These are phyloP conservation scores for Aspergillus sp. DNA, from an alignment of 2,329 filamentous ascomycete species.

Conservation along the genomic window DNA sequence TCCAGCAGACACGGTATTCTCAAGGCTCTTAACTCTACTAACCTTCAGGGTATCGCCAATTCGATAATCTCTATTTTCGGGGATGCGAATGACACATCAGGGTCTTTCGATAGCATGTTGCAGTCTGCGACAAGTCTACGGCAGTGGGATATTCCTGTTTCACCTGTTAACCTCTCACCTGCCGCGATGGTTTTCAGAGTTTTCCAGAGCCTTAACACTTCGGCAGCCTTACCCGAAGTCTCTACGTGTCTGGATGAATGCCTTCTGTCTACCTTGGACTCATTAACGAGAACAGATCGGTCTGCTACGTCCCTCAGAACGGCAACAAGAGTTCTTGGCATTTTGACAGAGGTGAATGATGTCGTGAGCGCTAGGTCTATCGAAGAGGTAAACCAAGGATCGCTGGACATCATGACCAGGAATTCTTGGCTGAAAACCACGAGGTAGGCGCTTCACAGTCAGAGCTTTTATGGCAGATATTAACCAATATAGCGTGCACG, in stretches of 20 bases:
- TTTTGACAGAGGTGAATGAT: constrained; percentile 75
- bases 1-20: constrained; percentile 64
- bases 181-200: constrained; percentile 68
- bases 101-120: constrained; percentile 65
- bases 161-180: constrained; percentile 55
- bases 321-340: constrained; percentile 60
- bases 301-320: constrained; percentile 44
- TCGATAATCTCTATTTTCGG: constrained; percentile 62
- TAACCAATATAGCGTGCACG: constrained; percentile 38
- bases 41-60: constrained; percentile 78
- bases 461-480: neutral
- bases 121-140: constrained; percentile 74
- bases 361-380: constrained; percentile 56
- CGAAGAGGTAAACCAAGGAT: constrained; percentile 55
- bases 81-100: constrained; percentile 40
- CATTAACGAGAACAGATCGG: constrained; percentile 28
- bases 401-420: constrained; percentile 58
- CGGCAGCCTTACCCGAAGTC: constrained; percentile 50
- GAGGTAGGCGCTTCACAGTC: constrained; percentile 48
- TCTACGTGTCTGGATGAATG: constrained; percentile 57
- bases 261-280: constrained; percentile 41
- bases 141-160: constrained; percentile 83
- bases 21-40: constrained; percentile 69
- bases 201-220: constrained; percentile 70
- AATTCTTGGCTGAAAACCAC: constrained; percentile 76